Evolutionary conservation across 176 grass and related monocot species (phyloP).

Genomic region (Eragrostis nindensis): DNA sequence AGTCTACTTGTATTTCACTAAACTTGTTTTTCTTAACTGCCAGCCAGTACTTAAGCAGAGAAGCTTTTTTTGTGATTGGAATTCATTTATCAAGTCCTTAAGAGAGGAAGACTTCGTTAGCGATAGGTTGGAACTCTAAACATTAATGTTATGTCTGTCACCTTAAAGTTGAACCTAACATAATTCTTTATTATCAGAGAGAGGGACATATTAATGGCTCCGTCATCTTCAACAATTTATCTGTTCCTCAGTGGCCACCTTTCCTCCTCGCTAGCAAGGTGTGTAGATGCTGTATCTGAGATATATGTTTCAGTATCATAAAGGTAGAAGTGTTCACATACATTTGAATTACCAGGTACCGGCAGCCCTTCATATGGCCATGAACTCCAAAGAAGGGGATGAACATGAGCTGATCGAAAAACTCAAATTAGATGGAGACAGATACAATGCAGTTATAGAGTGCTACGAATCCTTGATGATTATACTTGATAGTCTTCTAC

Average conservation of each 20-base stretch:
- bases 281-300: constrained; percentile 13
- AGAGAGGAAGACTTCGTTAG: constrained; percentile 73
- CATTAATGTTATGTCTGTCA: constrained; percentile 18
- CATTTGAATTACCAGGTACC: constrained; percentile 60
- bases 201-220: constrained; percentile 70
- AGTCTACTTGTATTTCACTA: constrained; percentile 23
- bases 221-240: constrained; percentile 55
- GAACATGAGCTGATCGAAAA: constrained; percentile 65
- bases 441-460: constrained; percentile 71
- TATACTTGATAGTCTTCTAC: constrained; percentile 54
- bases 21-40: constrained; percentile 17
- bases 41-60: constrained; percentile 49
- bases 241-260: constrained; percentile 65
- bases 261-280: constrained; percentile 85
- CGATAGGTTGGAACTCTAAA: constrained; percentile 48
- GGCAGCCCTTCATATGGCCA: constrained; percentile 73
- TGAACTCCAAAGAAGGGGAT: constrained; percentile 65
- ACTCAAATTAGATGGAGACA: constrained; percentile 61
- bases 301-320: constrained; percentile 2
- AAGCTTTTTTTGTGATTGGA: constrained; percentile 75
- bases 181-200: constrained; percentile 59
- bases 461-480: constrained; percentile 63
- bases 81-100: constrained; percentile 72
- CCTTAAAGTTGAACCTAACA: constrained; percentile 19
- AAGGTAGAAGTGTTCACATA: constrained; percentile 18